Percentiles rank a stretch among this genome's conserved stretches.
phyloP scores from a whole-genome alignment of 2,329 filamentous ascomycete genomes.

The Botrytis pseudocinerea region DNA sequence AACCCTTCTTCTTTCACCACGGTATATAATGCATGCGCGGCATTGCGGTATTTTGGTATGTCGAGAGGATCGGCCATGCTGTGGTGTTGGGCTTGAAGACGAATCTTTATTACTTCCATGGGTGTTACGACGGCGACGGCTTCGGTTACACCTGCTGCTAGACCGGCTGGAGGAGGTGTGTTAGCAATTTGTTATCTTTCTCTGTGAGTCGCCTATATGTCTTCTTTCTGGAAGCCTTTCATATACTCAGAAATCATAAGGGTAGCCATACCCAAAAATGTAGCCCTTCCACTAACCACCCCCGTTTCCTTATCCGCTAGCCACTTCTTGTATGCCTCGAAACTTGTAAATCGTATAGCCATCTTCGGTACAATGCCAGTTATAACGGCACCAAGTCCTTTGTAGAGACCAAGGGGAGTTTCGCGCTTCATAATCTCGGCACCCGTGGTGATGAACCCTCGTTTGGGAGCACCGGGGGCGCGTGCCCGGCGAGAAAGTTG shows the following conservation, averaged over 20 bases:
- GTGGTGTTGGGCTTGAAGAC: conserved; percentile 96
- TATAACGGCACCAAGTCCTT: conserved; percentile 93
- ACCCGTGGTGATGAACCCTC: conserved; percentile 86
- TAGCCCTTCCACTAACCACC: conserved; percentile 66
- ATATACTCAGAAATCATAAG: conserved; percentile 41
- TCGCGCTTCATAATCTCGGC: conserved; percentile 84
- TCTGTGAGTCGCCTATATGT: neutral
- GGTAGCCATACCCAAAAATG: conserved; percentile 61
- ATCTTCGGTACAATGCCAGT: conserved; percentile 98
- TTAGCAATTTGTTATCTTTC: neutral
- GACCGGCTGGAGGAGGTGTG: conserved; percentile 61
- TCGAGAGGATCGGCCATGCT: conserved; percentile 96
- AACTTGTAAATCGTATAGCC: conserved; percentile 98
- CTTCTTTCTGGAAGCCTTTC: neutral
- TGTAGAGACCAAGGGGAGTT: conserved; percentile 91
- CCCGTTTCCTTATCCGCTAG: conserved; percentile 70
- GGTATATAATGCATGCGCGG: conserved; percentile 79
- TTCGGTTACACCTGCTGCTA: conserved; percentile 92
- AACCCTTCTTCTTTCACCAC: conserved; percentile 89
- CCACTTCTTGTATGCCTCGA: conserved; percentile 89
- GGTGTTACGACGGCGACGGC: conserved; percentile 94
- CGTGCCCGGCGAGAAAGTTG: conserved; percentile 87
- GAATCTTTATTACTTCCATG: conserved; percentile 99
- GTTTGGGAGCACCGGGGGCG: conserved; percentile 75
- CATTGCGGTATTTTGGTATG: conserved; percentile 95